A percentile compares a stretch with the other conserved stretches of the same genome.
phyloP scores from a whole-genome alignment of 495 filamentous ascomycete species.

The Friedmanniomyces endolithicus region DNA sequence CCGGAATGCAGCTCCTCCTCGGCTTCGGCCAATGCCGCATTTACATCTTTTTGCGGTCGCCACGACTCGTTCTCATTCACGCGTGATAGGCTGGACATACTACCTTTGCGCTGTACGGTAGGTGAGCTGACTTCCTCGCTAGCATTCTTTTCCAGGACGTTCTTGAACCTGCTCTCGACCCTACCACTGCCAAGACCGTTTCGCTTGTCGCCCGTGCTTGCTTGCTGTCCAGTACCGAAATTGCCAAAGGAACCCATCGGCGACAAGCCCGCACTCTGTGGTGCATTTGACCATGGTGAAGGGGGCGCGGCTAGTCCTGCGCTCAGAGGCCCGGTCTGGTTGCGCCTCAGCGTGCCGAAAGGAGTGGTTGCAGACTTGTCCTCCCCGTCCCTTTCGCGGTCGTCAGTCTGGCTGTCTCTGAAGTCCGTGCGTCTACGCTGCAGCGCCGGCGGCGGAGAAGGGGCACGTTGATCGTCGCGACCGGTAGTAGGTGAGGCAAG shows the following conservation, averaged over 20 bases:
- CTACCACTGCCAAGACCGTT: conserved; percentile 50
- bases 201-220: conserved; percentile 55
- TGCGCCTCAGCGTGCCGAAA: conserved; percentile 55
- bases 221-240: conserved; percentile 52
- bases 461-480: conserved; percentile 47
- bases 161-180: conserved; percentile 73
- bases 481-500: conserved; percentile 41
- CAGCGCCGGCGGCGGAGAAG: conserved; percentile 52
- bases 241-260: conserved; percentile 77
- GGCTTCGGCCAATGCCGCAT: conserved; percentile 46
- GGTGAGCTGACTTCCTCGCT: conserved; percentile 44
- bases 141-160: conserved; percentile 66
- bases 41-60: conserved; percentile 19
- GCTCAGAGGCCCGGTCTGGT: conserved; percentile 51
- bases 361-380: conserved; percentile 36
- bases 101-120: conserved; percentile 43
- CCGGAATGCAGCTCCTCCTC: conserved; percentile 61
- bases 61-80: conserved; percentile 45
- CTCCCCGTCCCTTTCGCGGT: conserved; percentile 38
- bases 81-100: conserved; percentile 41
- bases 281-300: conserved; percentile 58
- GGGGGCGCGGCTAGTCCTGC: conserved; percentile 38
- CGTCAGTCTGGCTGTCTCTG: conserved; percentile 35
- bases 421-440: conserved; percentile 64
- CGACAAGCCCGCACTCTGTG: conserved; percentile 47